phyloP scores from a whole-genome alignment of 2,329 filamentous ascomycete genomes.

The Xylaria digitata region DNA sequence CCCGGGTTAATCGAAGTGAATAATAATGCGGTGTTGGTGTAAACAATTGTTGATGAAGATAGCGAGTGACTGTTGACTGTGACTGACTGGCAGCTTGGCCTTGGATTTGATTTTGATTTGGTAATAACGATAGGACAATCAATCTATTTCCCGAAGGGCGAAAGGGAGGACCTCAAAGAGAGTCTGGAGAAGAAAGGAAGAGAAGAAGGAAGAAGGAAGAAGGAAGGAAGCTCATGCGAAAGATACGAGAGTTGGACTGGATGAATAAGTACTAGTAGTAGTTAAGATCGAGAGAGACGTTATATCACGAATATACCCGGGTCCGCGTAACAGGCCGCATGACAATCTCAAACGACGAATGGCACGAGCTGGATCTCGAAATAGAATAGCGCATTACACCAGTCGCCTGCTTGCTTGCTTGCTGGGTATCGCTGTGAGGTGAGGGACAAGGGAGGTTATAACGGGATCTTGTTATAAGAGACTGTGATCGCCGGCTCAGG shows the following conservation, averaged over 20 bases:
- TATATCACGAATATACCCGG: constrained; percentile 35
- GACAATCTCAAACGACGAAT: constrained; percentile 33
- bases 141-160: constrained; percentile 25
- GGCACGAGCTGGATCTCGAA: constrained; percentile 36
- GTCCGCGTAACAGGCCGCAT: constrained; percentile 33
- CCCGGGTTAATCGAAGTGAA: constrained; percentile 42
- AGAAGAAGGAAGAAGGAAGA: background rate
- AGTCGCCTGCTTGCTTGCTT: constrained; percentile 30
- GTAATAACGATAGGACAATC: constrained; percentile 31
- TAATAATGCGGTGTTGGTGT: constrained; percentile 22
- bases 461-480: constrained; percentile 32
- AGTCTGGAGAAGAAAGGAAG: constrained; percentile 40
- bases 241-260: constrained; percentile 19
- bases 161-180: constrained; percentile 39
- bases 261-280: constrained; percentile 29
- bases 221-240: constrained; percentile 11
- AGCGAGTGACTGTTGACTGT: constrained; percentile 47
- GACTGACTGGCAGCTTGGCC: constrained; percentile 23
- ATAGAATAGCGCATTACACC: constrained; percentile 44
- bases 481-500: constrained; percentile 31
- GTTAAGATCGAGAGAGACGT: background rate
- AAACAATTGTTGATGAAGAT: constrained; percentile 26
- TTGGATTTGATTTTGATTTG: constrained; percentile 1
- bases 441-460: constrained; percentile 13
- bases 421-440: constrained; percentile 19